Evolutionary conservation across 1,284 basidiomycete species (phyloP).

Genomic region (Ganoderma multipileum): DNA sequence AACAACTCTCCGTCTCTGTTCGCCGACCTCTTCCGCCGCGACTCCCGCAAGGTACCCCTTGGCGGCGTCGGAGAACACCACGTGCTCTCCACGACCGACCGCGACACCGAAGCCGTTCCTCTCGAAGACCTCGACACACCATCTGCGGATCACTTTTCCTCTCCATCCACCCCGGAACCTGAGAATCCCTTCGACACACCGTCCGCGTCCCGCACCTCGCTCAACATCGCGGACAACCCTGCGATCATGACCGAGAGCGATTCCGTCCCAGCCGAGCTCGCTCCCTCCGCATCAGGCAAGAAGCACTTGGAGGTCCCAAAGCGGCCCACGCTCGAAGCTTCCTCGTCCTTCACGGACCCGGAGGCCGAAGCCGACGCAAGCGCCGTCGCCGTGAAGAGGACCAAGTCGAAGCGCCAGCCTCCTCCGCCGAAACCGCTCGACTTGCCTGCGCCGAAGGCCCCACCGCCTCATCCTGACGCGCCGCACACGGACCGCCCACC

Average conservation of each 20-base stretch:
- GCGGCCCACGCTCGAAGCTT: constrained; percentile 32
- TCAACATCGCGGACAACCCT: constrained; percentile 48
- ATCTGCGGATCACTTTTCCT: constrained; percentile 23
- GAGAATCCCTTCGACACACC: constrained; percentile 63
- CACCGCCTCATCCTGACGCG: constrained; percentile 53
- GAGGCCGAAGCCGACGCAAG: neutral
- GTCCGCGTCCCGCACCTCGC: constrained; percentile 49
- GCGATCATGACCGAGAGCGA: constrained; percentile 41
- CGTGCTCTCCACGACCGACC: constrained; percentile 47
- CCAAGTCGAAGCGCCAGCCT: constrained; percentile 36
- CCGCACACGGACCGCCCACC: constrained; percentile 44
- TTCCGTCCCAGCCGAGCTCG: constrained; percentile 23
- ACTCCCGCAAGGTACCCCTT: constrained; percentile 40
- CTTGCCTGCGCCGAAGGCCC: constrained; percentile 62
- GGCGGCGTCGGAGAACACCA: constrained; percentile 45
- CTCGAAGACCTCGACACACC: constrained; percentile 58
- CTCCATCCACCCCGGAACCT: constrained; percentile 47
- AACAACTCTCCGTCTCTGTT: constrained; percentile 53
- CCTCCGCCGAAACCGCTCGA: constrained; percentile 61
- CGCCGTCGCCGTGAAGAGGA: constrained; percentile 3
- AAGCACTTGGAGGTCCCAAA: constrained; percentile 19
- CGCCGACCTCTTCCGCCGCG: constrained; percentile 55
- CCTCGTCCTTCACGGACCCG: constrained; percentile 24
- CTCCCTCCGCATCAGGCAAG: constrained; percentile 3
- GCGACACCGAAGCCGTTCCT: constrained; percentile 49